These are phyloP conservation scores for Debaryomyces hansenii DNA, from an alignment of 805 yeast genomes.

Conservation along the genomic window DNA sequence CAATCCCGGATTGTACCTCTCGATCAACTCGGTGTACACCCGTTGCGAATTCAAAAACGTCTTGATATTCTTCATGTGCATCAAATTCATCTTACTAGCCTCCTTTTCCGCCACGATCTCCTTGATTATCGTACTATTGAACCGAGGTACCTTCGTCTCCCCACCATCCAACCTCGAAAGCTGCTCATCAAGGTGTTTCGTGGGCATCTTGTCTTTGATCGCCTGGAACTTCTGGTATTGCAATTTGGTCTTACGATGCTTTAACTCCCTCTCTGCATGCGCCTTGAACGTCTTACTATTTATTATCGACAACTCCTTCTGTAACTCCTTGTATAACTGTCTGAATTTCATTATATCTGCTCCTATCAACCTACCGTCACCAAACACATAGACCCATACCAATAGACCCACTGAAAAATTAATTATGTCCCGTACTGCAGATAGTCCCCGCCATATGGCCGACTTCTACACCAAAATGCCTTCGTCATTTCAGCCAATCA, in stretches of 20 bases:
- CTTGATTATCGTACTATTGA: slow-evolving; percentile 7
- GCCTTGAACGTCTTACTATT: slow-evolving; percentile 34
- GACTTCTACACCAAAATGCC: too few relatives aligned
- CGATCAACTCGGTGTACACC: slow-evolving; percentile 72
- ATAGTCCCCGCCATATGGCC: background rate
- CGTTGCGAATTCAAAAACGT: slow-evolving; percentile 71
- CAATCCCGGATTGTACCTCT: slow-evolving; percentile 84
- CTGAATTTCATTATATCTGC: slow-evolving; percentile 7
- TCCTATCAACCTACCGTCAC: background rate
- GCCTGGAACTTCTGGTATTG: slow-evolving; percentile 50
- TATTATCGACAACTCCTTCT: slow-evolving; percentile 40
- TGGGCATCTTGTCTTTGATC: slow-evolving; percentile 34
- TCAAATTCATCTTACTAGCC: slow-evolving; percentile 11
- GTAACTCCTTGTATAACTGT: slow-evolving; percentile 21
- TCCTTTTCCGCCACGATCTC: slow-evolving; percentile 6
- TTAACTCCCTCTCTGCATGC: slow-evolving; percentile 40
- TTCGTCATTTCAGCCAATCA: background rate
- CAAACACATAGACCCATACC: background rate
- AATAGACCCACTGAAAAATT: too few relatives aligned
- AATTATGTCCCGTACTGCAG: background rate
- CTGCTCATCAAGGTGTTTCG: slow-evolving; percentile 32
- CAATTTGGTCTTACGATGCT: slow-evolving; percentile 46
- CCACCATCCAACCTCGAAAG: slow-evolving; percentile 19
- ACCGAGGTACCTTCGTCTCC: slow-evolving; percentile 2
- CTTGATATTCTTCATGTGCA: slow-evolving; percentile 58